Conservation (phyloP, 306 rosid genomes). For the Acacia confusa region DNA sequence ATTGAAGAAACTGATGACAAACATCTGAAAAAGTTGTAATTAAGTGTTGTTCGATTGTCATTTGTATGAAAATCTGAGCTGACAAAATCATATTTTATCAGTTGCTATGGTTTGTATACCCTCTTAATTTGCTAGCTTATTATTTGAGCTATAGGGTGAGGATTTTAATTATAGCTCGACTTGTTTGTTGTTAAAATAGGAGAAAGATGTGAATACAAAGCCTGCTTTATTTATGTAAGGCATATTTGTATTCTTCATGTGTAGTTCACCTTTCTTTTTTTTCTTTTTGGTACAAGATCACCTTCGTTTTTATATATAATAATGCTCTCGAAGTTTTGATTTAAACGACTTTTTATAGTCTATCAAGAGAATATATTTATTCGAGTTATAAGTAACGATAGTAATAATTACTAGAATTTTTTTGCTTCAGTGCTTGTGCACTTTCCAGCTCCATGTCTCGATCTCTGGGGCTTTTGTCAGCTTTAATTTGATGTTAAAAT, state of each 20-base stretch:
- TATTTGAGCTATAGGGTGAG: constrained; percentile 26
- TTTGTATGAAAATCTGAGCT: background rate
- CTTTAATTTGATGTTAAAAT: constrained; percentile 10
- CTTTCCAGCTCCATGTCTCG: constrained; percentile 20
- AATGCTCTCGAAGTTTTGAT: constrained; percentile 41
- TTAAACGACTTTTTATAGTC: constrained; percentile 25
- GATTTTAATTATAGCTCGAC: constrained; percentile 29
- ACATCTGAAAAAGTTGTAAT: background rate
- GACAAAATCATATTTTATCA: background rate
- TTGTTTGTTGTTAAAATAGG: constrained; percentile 27
- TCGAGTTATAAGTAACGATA: constrained; percentile 23
- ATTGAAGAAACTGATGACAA: background rate
- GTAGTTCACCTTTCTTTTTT: background rate
- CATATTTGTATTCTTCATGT: background rate
- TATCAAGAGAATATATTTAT: constrained; percentile 22
- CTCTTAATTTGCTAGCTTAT: background rate
- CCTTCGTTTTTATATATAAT: constrained; percentile 17
- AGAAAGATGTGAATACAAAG: constrained; percentile 43
- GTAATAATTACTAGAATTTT: background rate
- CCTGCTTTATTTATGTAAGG: constrained; percentile 20
- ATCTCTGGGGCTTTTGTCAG: constrained; percentile 16
- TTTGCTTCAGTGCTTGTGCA: constrained; percentile 21
- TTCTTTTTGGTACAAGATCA: background rate
- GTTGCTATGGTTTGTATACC: constrained; percentile 24
- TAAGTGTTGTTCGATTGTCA: background rate